Conservation (phyloP, 1,139 yeast species). For the Hyphopichia khmerensis region DNA sequence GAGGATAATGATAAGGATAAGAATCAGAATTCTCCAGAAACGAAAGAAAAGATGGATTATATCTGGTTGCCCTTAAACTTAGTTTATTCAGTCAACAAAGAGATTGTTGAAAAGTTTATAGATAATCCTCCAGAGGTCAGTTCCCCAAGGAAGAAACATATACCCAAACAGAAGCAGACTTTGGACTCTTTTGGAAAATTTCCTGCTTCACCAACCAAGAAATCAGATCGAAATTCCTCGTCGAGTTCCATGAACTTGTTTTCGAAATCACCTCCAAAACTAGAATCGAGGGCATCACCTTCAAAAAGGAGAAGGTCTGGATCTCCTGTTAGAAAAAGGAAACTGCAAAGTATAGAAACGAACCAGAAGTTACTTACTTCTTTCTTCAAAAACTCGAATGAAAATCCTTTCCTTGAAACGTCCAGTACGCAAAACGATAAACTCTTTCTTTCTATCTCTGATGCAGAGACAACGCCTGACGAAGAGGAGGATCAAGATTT, state of each 20-base stretch:
- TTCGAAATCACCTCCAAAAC: not conserved
- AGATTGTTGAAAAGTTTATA: slow-evolving; percentile 7
- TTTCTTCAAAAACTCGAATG: not conserved
- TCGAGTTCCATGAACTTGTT: not conserved
- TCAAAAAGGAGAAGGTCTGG: not conserved
- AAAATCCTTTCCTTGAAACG: not conserved
- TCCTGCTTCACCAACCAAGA: slow-evolving; percentile 11
- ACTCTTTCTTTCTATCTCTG: not conserved
- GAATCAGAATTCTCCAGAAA: not conserved
- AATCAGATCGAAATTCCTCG: not conserved
- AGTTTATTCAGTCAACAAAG: slow-evolving; percentile 9
- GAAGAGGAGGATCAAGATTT: not conserved
- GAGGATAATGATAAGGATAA: not conserved
- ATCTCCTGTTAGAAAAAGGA: not conserved
- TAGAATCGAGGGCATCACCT: not conserved
- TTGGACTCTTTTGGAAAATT: slow-evolving; percentile 10
- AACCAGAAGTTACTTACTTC: slow-evolving; percentile 5
- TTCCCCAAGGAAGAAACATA: slow-evolving; percentile 5
- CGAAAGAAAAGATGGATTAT: not conserved
- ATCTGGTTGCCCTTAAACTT: slow-evolving; percentile 17
- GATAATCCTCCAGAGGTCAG: not conserved
- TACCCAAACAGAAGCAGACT: slow-evolving; percentile 9
- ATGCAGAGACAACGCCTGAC: not conserved
- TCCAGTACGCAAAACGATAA: not conserved
- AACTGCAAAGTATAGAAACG: not conserved